These are phyloP conservation scores for Trichosporon inkin DNA, from an alignment of 1,284 basidiomycete genomes.

Conservation along the genomic window DNA sequence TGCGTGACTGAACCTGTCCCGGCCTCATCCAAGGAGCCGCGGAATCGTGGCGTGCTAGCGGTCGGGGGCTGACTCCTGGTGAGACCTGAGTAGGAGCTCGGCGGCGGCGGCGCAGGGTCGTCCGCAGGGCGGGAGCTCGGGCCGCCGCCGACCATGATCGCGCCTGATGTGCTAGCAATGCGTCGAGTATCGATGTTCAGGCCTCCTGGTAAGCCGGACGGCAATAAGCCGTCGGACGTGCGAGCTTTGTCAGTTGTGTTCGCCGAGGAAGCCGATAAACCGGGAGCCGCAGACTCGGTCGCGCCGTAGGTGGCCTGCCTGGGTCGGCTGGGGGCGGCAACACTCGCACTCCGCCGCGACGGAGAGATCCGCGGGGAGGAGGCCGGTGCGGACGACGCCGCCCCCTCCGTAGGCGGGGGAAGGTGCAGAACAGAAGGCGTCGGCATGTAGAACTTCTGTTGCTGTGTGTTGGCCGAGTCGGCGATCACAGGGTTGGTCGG, in stretches of 20 bases:
- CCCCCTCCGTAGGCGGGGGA: conserved; percentile 2
- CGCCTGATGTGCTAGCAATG: conserved; percentile 14
- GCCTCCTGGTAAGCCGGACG: conserved; percentile 4
- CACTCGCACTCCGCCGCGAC: conserved; percentile 16
- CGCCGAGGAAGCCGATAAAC: neutral
- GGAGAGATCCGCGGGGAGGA: conserved; percentile 10
- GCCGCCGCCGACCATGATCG: conserved; percentile 4
- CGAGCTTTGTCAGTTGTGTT: neutral
- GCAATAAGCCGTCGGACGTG: neutral
- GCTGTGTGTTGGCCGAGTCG: conserved; percentile 9
- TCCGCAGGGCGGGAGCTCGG: conserved; percentile 6
- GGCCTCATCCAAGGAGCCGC: neutral
- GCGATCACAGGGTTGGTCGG: neutral
- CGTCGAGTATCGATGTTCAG: conserved; percentile 18
- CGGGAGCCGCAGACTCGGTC: conserved; percentile 2
- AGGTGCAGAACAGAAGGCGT: conserved; percentile 5
- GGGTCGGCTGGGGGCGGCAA: conserved; percentile 8
- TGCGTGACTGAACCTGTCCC: neutral
- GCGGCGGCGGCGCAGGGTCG: conserved; percentile 6
- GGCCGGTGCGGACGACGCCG: neutral
- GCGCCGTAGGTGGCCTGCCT: conserved; percentile 10
- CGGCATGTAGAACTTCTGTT: conserved; percentile 14
- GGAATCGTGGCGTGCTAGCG: conserved; percentile 1
- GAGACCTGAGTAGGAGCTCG: conserved; percentile 6
- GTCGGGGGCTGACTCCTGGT: neutral